Evolutionary conservation across 352 stramenopile species (phyloP).

Genomic region (Phytopythium sindhum): DNA sequence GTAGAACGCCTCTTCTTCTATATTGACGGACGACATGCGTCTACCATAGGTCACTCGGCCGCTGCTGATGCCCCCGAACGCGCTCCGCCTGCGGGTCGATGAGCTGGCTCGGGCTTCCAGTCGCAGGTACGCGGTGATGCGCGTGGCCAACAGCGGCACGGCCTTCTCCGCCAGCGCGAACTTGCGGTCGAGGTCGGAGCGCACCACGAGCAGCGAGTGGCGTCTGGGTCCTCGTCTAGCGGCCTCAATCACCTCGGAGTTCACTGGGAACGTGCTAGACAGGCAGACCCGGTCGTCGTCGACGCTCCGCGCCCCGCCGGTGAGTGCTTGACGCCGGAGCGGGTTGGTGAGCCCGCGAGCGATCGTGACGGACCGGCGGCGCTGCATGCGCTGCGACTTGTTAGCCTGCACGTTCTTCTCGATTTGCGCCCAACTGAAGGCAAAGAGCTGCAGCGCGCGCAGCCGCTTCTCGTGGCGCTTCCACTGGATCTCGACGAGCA

Average conservation of each 20-base stretch:
- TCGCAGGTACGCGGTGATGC: slow-evolving; percentile 11
- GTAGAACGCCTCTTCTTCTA: not conserved
- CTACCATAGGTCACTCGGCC: not conserved
- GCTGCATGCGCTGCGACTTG: slow-evolving; percentile 2
- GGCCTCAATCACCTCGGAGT: not conserved
- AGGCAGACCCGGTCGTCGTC: not conserved
- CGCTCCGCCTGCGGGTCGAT: not conserved
- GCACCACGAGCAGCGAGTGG: slow-evolving; percentile 32
- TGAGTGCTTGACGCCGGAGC: not conserved
- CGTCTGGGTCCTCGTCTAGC: slow-evolving; percentile 13
- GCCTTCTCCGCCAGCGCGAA: slow-evolving; percentile 18
- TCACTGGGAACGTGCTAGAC: not conserved
- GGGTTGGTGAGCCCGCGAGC: not conserved
- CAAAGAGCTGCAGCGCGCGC: slow-evolving; percentile 34
- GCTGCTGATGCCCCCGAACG: no score
- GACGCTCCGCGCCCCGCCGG: not conserved
- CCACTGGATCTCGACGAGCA: slow-evolving; percentile 30
- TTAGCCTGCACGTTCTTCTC: slow-evolving; percentile 15
- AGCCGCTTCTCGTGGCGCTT: slow-evolving; percentile 39
- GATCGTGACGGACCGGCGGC: slow-evolving; percentile 28
- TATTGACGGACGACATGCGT: not conserved
- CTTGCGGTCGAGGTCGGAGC: slow-evolving; percentile 15
- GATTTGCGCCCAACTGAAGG: slow-evolving; percentile 19
- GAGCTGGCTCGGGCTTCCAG: not conserved
- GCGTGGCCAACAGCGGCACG: slow-evolving; percentile 23